These are phyloP conservation scores for Parachlorella kessleri DNA, from an alignment of 139 green algal genomes.

Conservation along the genomic window DNA sequence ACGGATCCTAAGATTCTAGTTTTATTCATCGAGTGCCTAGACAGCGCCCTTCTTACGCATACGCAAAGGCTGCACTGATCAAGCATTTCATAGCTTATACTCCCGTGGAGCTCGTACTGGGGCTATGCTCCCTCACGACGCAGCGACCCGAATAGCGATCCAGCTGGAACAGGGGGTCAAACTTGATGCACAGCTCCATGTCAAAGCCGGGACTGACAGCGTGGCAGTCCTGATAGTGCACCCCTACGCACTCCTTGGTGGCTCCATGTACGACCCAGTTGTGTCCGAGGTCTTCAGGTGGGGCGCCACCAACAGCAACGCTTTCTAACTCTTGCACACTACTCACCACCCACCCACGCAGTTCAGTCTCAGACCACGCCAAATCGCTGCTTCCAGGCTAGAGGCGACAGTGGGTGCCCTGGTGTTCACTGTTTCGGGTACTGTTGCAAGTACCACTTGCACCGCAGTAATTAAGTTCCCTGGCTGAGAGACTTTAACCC, in stretches of 20 bases:
- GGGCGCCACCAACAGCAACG: background rate
- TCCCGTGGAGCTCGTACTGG: no score
- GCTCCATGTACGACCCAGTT: constrained; percentile 26
- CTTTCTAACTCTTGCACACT: background rate
- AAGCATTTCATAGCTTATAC: no score
- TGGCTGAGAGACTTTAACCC: no score
- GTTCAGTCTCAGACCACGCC: no score
- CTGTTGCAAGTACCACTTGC: background rate
- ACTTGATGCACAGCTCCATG: background rate
- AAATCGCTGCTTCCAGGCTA: background rate
- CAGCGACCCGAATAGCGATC: no score
- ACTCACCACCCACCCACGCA: background rate
- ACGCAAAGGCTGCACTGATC: no score
- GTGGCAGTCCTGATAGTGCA: constrained; percentile 22
- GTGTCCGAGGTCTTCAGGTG: constrained; percentile 30
- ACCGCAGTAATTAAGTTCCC: background rate
- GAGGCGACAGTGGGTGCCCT: background rate
- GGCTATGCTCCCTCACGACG: no score
- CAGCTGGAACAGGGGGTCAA: no score
- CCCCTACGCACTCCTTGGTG: constrained; percentile 22
- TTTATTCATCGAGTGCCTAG: no score
- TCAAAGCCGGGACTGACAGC: background rate
- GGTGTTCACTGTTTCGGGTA: background rate
- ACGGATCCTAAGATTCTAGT: no score
- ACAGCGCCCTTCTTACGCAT: no score